phyloP scores from a whole-genome alignment of 208 protist species.

The Crithidia thermophila region DNA sequence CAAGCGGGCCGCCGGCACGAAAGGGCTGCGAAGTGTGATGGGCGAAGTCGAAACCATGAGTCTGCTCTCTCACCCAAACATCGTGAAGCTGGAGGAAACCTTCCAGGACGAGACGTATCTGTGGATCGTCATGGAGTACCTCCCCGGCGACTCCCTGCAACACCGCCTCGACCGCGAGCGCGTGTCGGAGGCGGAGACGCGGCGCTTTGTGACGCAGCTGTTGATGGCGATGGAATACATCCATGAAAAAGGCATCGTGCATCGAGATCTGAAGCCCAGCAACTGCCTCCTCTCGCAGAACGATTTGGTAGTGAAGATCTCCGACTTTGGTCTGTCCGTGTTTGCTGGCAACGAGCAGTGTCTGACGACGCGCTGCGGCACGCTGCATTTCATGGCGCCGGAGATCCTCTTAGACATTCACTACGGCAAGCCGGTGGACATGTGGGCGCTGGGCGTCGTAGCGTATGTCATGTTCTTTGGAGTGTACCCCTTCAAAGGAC shows the following conservation, averaged over 20 bases:
- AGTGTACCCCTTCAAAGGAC: conserved; percentile 78
- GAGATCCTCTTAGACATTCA: conserved; percentile 85
- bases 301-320: conserved; percentile 83
- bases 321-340: conserved; percentile 92
- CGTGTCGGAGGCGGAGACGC: conserved; percentile 49
- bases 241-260: conserved; percentile 89
- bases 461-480: conserved; percentile 85
- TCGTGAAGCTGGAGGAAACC: conserved; percentile 89
- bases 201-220: conserved; percentile 79
- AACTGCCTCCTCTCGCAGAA: conserved; percentile 85
- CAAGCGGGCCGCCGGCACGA: conserved; percentile 63
- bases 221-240: conserved; percentile 91
- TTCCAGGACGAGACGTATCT: conserved; percentile 76
- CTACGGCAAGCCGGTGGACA: conserved; percentile 91
- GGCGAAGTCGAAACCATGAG: conserved; percentile 93
- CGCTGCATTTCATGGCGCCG: conserved; percentile 89
- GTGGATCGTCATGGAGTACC: conserved; percentile 94
- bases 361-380: conserved; percentile 86
- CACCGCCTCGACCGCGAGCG: conserved; percentile 29
- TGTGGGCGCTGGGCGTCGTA: conserved; percentile 93
- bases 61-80: conserved; percentile 90
- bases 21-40: conserved; percentile 77
- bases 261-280: conserved; percentile 93
- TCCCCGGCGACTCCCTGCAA: conserved; percentile 79
- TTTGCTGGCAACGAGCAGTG: conserved; percentile 81